These are phyloP conservation scores for Plantago ovata DNA, from an alignment of 257 asterid species.

Conservation along the genomic window DNA sequence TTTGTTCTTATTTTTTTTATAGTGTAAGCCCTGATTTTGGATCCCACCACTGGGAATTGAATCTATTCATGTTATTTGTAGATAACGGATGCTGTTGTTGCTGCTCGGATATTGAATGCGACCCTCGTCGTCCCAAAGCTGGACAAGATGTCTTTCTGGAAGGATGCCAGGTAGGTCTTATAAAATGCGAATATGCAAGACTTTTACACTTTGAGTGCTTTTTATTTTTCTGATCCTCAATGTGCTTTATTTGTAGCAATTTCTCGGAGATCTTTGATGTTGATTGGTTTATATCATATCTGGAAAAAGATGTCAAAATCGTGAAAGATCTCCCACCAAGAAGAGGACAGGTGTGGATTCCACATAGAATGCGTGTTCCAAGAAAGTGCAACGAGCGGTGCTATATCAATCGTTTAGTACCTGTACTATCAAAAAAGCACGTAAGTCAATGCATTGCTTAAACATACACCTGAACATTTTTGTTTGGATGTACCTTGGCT, in stretches of 20 bases:
- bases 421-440: conserved; percentile 73
- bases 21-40: not conserved
- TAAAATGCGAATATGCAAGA: conserved; percentile 4
- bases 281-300: conserved; percentile 74
- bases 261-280: conserved; percentile 86
- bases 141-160: conserved; percentile 95
- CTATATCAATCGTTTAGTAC: conserved; percentile 68
- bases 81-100: conserved; percentile 98
- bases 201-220: conserved; percentile 14
- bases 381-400: conserved; percentile 88
- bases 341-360: conserved; percentile 71
- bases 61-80: conserved; percentile 29
- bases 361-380: conserved; percentile 87
- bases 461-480: not conserved
- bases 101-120: conserved; percentile 95
- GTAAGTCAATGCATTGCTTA: conserved; percentile 41
- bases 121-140: conserved; percentile 85
- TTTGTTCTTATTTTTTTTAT: not conserved
- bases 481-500: not conserved
- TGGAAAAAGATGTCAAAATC: conserved; percentile 69
- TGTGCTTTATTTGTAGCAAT: conserved; percentile 62
- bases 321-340: conserved; percentile 76
- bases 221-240: conserved; percentile 17
- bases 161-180: conserved; percentile 72
- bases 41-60: conserved; percentile 19